phyloP scores from a whole-genome alignment of 352 stramenopile species.

The Phytophthora tubulina region DNA sequence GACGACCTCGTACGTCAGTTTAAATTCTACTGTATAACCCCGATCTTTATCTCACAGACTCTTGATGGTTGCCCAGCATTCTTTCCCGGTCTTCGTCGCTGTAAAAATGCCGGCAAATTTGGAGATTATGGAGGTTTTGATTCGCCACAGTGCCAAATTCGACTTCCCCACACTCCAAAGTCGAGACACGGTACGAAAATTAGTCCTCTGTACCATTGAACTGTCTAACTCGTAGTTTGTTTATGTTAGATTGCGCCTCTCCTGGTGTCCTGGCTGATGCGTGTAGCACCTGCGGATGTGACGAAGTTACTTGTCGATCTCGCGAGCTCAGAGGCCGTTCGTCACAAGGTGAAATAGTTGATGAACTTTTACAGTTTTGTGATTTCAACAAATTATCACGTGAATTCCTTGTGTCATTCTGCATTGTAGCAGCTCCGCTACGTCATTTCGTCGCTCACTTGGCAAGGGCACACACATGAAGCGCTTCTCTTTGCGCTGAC shows the following conservation, averaged over 20 bases:
- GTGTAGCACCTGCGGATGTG: conserved; percentile 2
- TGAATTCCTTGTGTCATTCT: too few species aligned
- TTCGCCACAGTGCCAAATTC: conserved; percentile 33
- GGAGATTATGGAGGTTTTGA: conserved; percentile 35
- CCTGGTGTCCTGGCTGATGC: neutral
- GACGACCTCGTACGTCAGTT: conserved; percentile 15
- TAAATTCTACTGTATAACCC: neutral
- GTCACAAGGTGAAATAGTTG: conserved; percentile 15
- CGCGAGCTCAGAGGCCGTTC: conserved; percentile 14
- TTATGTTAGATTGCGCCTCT: conserved; percentile 12
- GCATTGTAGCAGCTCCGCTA: conserved; percentile 11
- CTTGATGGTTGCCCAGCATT: neutral
- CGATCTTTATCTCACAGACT: neutral
- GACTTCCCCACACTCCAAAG: conserved; percentile 29
- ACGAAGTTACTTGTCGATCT: conserved; percentile 19
- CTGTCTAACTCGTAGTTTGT: too few species aligned
- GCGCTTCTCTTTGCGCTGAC: conserved; percentile 25
- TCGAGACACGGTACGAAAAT: conserved; percentile 21
- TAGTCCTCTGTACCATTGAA: neutral
- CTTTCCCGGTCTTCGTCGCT: conserved; percentile 19
- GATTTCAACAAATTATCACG: too few species aligned
- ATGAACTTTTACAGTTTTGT: too few species aligned
- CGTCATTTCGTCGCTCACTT: conserved; percentile 24
- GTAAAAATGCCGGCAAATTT: conserved; percentile 20
- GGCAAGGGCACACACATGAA: conserved; percentile 25